Evolutionary conservation across 1,139 yeast species (phyloP), one percentile per base, ranked within the genome.

Genomic region (Blastobotrys ciferrii): DNA sequence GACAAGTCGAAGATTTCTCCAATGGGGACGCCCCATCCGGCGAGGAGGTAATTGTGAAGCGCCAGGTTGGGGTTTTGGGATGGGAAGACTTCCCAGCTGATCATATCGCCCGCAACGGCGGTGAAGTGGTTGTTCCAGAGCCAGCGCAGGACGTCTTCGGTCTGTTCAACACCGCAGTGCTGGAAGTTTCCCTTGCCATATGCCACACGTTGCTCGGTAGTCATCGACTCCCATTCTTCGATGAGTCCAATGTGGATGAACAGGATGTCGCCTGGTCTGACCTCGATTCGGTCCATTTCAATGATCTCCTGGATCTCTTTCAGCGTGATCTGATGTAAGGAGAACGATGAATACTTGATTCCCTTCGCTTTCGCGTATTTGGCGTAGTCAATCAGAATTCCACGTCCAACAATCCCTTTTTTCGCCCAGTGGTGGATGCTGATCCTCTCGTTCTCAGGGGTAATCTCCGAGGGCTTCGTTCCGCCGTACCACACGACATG

Each of bases 31-130:
- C 63, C 45, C 40, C 63, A 54, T 17, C 61, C 55, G 13, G 48
- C 53, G 9, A 53, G 53, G 13, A 58, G 45, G 14, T 32, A 46
- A 35, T 44, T 20, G 43, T 50, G 54, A 9, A 50, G 43, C 4
- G 77, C 77, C 56, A 53, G 55, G 23, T 70, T 71, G 71, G 77
- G 78, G 20, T 75, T 73, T 66, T 73, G 76, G 73, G 78, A 77
- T 53, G 78, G 77, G 43, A 73, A 74, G 12, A 52, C 54, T 47
- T 63, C 67, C 32, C 58, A 57, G 7, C 61, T 52, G 4, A 59
- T 48, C 2, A 65, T 57, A 43, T 63, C 68, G 4, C 62, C 53
- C 2, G 64, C 67, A 13, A 64, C 59, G 5, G 64, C 63, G 12
- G 62, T 50, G 42, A 63, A 62, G 32, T 62, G 59, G 33, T 53